Base-by-base conservation (phyloP, 2,329 filamentous ascomycete genomes). In the Aspergillus quadrilineatus region DNA sequence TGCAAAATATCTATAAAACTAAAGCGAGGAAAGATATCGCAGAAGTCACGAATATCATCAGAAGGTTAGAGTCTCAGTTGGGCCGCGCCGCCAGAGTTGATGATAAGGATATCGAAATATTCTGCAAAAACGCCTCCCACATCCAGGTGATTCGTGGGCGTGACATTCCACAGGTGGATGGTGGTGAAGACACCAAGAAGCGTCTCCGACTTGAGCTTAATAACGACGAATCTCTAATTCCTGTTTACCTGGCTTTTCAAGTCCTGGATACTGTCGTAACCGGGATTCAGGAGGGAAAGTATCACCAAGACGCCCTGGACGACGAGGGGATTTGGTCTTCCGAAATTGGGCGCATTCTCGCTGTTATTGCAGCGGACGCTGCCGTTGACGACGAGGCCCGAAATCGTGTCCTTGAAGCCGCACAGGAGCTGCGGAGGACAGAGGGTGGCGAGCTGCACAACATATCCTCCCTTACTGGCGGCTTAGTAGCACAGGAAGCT, bases 41-140 rank as follows among this genome's bases (percentile, higher is more conserved):
- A 30, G 89, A 96, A 72, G 89, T 97, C 2, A 76, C 91, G 2
- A 75, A 80, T 10, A 84, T 75, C 10, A 86, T 91, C 42, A 85
- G 84, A 46, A 73, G 78, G 34, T 68, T 82, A 8, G 84, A 87
- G 67, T 67, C 76, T 4, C 68, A 75, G 10, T 70, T 82, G 14
- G 73, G 84, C 73, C 63, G 69, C 70, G 61, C 67, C 2, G 67
- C 67, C 2, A 61, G 69, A 2, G 81, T 96, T 55, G 81, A 88
- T 46, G 79, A 85, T 44, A 83, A 84, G 52, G 90, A 96, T 65
- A 87, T 97, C 45, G 92, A 96, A 68, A 80, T 89, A 36, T 97
- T 97, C 73, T 97, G 93, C 82, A 97, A 95, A 76, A 95, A 96
- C 64, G 93, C 92, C 49, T 89, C 89, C 46, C 94, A 96, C 70